These are phyloP conservation scores for Triangularia verruculosa DNA, from an alignment of 2,329 filamentous ascomycete species.

Conservation along the genomic window DNA sequence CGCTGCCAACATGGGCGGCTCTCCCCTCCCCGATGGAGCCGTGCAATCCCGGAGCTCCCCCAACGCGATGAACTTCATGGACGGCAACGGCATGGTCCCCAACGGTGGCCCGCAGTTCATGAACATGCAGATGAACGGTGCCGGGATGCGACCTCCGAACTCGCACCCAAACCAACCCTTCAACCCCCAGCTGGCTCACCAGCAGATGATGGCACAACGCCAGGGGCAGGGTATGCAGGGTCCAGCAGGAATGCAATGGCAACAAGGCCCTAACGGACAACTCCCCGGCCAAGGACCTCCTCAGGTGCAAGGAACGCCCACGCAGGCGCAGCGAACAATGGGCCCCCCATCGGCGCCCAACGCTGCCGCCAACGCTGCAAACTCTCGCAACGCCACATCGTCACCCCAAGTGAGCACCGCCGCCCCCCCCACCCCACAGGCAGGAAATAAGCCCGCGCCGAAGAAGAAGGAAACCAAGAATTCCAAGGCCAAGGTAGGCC, in stretches of 20 bases:
- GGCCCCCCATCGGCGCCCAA: conserved; percentile 62
- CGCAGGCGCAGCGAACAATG: conserved; percentile 64
- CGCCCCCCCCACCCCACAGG: conserved; percentile 73
- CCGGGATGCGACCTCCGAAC: conserved; percentile 63
- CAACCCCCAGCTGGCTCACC: conserved; percentile 56
- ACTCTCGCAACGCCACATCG: conserved; percentile 54
- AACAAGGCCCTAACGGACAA: conserved; percentile 42
- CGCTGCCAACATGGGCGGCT: conserved; percentile 61
- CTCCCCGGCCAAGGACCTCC: conserved; percentile 46
- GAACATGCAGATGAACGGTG: conserved; percentile 60
- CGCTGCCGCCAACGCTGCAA: conserved; percentile 38
- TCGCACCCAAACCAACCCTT: conserved; percentile 59
- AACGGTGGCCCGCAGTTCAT: conserved; percentile 55
- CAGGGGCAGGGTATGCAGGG: conserved; percentile 42
- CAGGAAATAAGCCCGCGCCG: conserved; percentile 67
- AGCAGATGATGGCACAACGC: conserved; percentile 54
- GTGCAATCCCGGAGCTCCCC: conserved; percentile 64
- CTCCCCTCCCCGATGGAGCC: conserved; percentile 64
- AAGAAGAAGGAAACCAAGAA: conserved; percentile 73
- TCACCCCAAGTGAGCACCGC: conserved; percentile 62
- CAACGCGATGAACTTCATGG: conserved; percentile 60
- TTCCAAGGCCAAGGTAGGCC: conserved; percentile 64
- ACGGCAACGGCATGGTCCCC: conserved; percentile 59
- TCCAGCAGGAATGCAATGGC: conserved; percentile 45
- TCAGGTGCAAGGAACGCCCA: conserved; percentile 62